Conservation (phyloP, 2,329 filamentous ascomycete species). For the Stagonosporopsis tanaceti region DNA sequence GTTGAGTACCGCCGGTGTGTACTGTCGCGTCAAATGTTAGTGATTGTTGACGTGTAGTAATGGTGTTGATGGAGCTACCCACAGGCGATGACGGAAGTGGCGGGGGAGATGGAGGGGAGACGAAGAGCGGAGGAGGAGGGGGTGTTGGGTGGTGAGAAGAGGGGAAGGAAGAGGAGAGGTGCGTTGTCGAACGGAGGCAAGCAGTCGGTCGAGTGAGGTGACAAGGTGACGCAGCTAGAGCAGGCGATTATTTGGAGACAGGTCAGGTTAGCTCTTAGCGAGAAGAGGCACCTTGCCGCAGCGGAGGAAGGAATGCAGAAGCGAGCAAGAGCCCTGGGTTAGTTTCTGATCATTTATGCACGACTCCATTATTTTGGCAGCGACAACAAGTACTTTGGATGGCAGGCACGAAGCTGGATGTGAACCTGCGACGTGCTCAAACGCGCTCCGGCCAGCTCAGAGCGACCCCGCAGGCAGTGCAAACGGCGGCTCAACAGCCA, state of each 20-base stretch:
- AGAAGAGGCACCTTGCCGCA: slow-evolving; percentile 41
- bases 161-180: slow-evolving; percentile 33
- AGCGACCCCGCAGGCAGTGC: slow-evolving; percentile 29
- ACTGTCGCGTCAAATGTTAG: slow-evolving; percentile 31
- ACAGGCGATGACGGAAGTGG: slow-evolving; percentile 45
- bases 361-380: not conserved
- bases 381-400: slow-evolving; percentile 25
- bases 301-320: slow-evolving; percentile 32
- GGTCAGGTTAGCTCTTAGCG: slow-evolving; percentile 41
- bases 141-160: slow-evolving; percentile 23
- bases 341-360: not conserved
- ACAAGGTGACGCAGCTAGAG: slow-evolving; percentile 26
- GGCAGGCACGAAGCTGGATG: slow-evolving; percentile 6
- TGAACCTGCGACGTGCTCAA: slow-evolving; percentile 19
- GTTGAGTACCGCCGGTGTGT: slow-evolving; percentile 15
- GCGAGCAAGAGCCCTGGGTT: slow-evolving; percentile 9
- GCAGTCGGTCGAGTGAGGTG: slow-evolving; percentile 33
- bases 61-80: slow-evolving; percentile 31
- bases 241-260: slow-evolving; percentile 35
- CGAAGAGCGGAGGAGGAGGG: slow-evolving; percentile 30
- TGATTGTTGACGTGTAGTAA: slow-evolving; percentile 32
- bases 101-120: slow-evolving; percentile 34
- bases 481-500: slow-evolving; percentile 21
- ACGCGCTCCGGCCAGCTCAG: slow-evolving; percentile 24
- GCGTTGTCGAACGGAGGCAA: slow-evolving; percentile 26